Percentiles rank a stretch among this genome's conserved stretches.
Evolutionary conservation across 192 early-diverging fungal species (phyloP).

Genomic region (Chytriomyces sp.): DNA sequence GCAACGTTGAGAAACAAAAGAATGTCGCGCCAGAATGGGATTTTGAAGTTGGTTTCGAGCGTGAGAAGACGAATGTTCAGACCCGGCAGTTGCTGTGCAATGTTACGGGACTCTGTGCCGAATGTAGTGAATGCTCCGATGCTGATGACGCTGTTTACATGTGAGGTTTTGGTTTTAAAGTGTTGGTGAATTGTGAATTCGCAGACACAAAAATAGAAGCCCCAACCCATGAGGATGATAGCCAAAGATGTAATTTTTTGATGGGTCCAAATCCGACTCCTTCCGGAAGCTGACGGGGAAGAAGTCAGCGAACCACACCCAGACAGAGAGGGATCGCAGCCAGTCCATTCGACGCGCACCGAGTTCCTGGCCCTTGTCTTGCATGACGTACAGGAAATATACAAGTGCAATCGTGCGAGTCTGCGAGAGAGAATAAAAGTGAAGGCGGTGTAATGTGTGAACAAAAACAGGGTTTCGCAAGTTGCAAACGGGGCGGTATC

Average conservation of each 20-base stretch:
- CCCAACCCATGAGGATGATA: constrained; percentile 81
- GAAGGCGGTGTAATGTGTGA: constrained; percentile 48
- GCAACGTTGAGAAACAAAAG: constrained; percentile 75
- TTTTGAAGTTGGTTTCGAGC: constrained; percentile 78
- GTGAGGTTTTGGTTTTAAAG: too few species aligned
- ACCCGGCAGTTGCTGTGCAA: constrained; percentile 78
- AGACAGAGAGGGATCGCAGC: constrained; percentile 61
- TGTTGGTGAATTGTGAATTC: neutral
- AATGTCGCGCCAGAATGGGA: constrained; percentile 87
- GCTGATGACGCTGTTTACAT: constrained; percentile 72
- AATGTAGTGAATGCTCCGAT: constrained; percentile 83
- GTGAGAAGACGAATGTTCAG: constrained; percentile 81
- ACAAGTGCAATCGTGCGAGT: constrained; percentile 50
- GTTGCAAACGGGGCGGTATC: neutral
- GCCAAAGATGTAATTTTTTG: constrained; percentile 87
- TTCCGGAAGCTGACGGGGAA: constrained; percentile 82
- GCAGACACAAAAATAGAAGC: constrained; percentile 5
- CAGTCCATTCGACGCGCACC: constrained; percentile 71
- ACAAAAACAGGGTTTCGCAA: constrained; percentile 41
- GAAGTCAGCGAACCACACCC: constrained; percentile 80
- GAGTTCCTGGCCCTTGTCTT: constrained; percentile 78
- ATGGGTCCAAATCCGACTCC: constrained; percentile 83
- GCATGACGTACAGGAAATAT: constrained; percentile 77
- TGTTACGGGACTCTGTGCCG: constrained; percentile 78
- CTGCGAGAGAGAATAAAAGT: constrained; percentile 43